Evolutionary conservation across 1,284 basidiomycete genomes (phyloP).

Genomic region (Trametes sp.): DNA sequence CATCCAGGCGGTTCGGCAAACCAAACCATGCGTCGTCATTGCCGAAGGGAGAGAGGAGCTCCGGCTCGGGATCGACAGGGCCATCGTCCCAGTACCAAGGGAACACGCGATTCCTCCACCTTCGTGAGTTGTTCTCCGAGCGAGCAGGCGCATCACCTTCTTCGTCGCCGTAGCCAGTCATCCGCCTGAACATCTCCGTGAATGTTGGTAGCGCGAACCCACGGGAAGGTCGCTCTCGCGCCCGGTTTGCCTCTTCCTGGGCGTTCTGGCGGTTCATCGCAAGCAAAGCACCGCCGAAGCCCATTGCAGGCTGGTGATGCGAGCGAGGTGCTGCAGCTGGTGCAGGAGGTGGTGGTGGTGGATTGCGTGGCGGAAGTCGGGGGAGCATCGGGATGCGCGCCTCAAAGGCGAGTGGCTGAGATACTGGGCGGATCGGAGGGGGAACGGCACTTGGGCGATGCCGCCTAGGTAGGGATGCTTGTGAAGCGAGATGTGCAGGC

Average conservation of each 20-base stretch:
- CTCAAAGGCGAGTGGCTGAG: slow-evolving; percentile 56
- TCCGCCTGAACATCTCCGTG: slow-evolving; percentile 21
- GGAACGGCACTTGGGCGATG: slow-evolving; percentile 23
- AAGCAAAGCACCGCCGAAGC: slow-evolving; percentile 73
- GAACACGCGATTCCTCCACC: slow-evolving; percentile 15
- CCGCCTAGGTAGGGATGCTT: slow-evolving; percentile 34
- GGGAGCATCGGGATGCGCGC: slow-evolving; percentile 35
- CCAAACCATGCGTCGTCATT: slow-evolving; percentile 15
- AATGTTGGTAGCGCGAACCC: slow-evolving; percentile 24
- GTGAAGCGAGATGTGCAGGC: slow-evolving; percentile 41
- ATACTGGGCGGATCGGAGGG: slow-evolving; percentile 48
- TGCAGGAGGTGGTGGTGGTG: slow-evolving; percentile 36
- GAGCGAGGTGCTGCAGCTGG: slow-evolving; percentile 52
- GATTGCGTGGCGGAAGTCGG: slow-evolving; percentile 31
- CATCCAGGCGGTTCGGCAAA: slow-evolving; percentile 1
- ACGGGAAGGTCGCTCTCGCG: slow-evolving; percentile 16
- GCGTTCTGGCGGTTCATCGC: slow-evolving; percentile 46
- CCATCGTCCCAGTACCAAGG: slow-evolving; percentile 12
- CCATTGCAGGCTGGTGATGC: slow-evolving; percentile 64
- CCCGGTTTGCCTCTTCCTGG: slow-evolving; percentile 27
- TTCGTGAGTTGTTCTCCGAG: not conserved
- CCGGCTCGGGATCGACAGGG: not conserved
- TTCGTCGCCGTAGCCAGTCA: slow-evolving; percentile 7
- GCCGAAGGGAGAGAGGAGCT: slow-evolving; percentile 12
- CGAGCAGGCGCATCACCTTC: not conserved